phyloP scores from a whole-genome alignment of 352 stramenopile species.

The Globisporangium yorkense region DNA sequence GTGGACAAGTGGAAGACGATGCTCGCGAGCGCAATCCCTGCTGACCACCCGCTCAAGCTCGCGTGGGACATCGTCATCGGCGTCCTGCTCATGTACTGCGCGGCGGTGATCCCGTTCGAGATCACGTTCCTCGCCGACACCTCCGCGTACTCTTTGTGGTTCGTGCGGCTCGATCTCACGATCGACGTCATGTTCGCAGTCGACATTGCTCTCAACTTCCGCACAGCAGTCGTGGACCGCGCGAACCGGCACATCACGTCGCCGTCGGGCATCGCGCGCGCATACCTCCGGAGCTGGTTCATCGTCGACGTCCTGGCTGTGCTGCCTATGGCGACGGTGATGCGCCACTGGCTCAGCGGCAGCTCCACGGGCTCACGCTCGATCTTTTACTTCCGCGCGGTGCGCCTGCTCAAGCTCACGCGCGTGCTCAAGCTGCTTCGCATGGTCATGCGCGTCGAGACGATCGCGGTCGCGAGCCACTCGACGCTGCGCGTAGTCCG shows the following conservation, averaged over 20 bases:
- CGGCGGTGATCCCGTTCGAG: slow-evolving; percentile 57
- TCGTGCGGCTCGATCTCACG: slow-evolving; percentile 27
- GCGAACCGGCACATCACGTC: slow-evolving; percentile 24
- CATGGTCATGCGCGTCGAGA: slow-evolving; percentile 45
- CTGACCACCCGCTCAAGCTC: slow-evolving; percentile 39
- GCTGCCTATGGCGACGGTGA: slow-evolving; percentile 42
- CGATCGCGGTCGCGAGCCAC: slow-evolving; percentile 41
- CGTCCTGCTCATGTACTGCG: slow-evolving; percentile 42
- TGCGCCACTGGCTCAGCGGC: slow-evolving; percentile 13
- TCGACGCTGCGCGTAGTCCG: slow-evolving; percentile 49
- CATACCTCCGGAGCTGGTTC: slow-evolving; percentile 73
- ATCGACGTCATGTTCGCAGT: slow-evolving; percentile 37
- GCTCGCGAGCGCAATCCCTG: slow-evolving; percentile 34
- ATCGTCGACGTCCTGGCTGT: slow-evolving; percentile 61
- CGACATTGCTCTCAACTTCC: slow-evolving; percentile 57
- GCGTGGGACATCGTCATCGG: slow-evolving; percentile 48
- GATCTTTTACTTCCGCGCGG: slow-evolving; percentile 53
- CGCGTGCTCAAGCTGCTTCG: slow-evolving; percentile 86
- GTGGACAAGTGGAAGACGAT: slow-evolving; percentile 24
- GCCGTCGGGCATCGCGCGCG: slow-evolving; percentile 19
- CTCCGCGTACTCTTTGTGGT: slow-evolving; percentile 9
- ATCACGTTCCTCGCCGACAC: slow-evolving; percentile 43
- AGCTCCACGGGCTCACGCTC: slow-evolving; percentile 12
- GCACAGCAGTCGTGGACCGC: slow-evolving; percentile 34
- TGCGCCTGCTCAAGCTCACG: slow-evolving; percentile 80